A percentile compares a stretch with the other conserved stretches of the same genome.
phyloP scores from a whole-genome alignment of 2,329 filamentous ascomycete genomes.

The Rhinocladiella mackenziei region DNA sequence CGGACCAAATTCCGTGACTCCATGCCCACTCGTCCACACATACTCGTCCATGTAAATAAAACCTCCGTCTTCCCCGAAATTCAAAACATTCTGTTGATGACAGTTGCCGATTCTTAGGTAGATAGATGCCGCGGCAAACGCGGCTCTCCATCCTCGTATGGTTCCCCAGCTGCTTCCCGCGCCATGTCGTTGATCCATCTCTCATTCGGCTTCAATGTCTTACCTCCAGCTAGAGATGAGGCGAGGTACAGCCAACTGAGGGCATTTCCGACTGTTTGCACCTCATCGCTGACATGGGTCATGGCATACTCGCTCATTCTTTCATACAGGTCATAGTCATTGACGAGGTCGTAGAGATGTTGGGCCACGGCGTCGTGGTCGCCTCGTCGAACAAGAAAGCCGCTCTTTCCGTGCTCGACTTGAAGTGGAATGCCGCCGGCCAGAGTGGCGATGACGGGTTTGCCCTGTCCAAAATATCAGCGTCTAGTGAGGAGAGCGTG shows the following conservation, averaged over 20 bases:
- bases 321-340: slow-evolving; percentile 59
- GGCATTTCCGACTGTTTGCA: slow-evolving; percentile 74
- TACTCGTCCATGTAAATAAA: no score
- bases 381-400: slow-evolving; percentile 68
- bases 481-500: not conserved
- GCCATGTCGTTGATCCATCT: slow-evolving; percentile 73
- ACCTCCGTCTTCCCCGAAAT: no score
- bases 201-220: slow-evolving; percentile 55
- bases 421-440: slow-evolving; percentile 80
- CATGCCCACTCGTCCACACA: no score
- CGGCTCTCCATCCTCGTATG: slow-evolving; percentile 58
- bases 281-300: slow-evolving; percentile 71
- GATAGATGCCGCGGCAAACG: slow-evolving; percentile 49
- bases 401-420: slow-evolving; percentile 66
- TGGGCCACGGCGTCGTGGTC: slow-evolving; percentile 67
- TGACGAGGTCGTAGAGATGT: slow-evolving; percentile 64
- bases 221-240: slow-evolving; percentile 58
- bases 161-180: slow-evolving; percentile 58
- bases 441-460: slow-evolving; percentile 69
- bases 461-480: slow-evolving; percentile 43
- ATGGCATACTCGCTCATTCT: slow-evolving; percentile 63
- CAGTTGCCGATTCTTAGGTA: no score
- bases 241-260: slow-evolving; percentile 75
- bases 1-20: no score
- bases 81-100: no score